Base-by-base conservation (phyloP, 192 early-diverging fungal species). In the Rhizoclosmatium globosum region DNA sequence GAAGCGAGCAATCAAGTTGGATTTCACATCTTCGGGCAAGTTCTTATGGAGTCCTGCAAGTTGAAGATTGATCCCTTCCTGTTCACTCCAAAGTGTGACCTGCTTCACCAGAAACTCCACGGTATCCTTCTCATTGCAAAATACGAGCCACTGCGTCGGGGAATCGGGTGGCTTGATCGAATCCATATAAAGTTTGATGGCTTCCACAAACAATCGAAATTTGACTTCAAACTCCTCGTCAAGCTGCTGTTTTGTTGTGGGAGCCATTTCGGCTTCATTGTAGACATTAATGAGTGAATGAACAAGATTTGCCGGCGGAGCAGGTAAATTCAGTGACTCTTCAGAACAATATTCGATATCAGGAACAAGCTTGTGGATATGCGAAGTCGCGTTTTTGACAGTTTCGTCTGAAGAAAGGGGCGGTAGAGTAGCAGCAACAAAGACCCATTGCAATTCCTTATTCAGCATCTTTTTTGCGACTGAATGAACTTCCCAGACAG, bases 101-200 rank as follows among this genome's bases (percentile, higher is more conserved):
- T 66, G 64, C 9, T 38, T 31, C 46, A 39, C 64, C 3, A 76
- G 46, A 56, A 56, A 66, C 47, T 79, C 77, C 44, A 77, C 81
- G 4, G 77, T 77, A 50, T 78, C 64, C 23, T 79, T 78, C 17
- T 85, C 92, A 81, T 96, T 98, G 86, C 95, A 97, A 79, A 98
- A 98, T 2, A 98, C 84, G 23, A 98, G 48, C 74, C 74, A 76
- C 47, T 76, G 74, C 4, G 64, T 31, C 23, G 3, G 13, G 44
- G 2, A 2, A 13, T 7, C 9, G 7, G 38, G 7, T 15, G 38
- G 7, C 9, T 43, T 42, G 6, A 68, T 68, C 41, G 60, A 19
- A n/a, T 9, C 19, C 11, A 64, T 64, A 31, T 0, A n/a, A 79
- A 7, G 93, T 86, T 56, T 92, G 90, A 68, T 89, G 77, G 91